phyloP scores from a whole-genome alignment of 257 asterid genomes.

The Gynochthodes officinalis region DNA sequence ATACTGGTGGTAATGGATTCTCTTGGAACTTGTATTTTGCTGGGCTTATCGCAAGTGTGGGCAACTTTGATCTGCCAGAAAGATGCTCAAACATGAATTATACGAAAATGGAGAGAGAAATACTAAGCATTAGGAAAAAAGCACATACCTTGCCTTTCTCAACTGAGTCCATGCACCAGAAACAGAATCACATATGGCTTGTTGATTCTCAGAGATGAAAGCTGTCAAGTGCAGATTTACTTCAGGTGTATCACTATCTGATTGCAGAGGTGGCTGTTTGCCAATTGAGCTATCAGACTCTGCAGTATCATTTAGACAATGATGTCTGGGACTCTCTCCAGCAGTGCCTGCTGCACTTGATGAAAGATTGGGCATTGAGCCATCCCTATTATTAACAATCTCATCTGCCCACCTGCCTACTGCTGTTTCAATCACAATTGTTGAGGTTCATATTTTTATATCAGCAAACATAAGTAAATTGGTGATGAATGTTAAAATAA shows the following conservation, averaged over 20 bases:
- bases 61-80: slow-evolving; percentile 17
- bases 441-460: slow-evolving; percentile 12
- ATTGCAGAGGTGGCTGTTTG: slow-evolving; percentile 18
- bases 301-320: slow-evolving; percentile 25
- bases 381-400: slow-evolving; percentile 24
- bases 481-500: neutral
- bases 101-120: slow-evolving; percentile 1
- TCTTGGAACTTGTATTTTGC: slow-evolving; percentile 13
- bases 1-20: slow-evolving; percentile 21
- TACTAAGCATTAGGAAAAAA: neutral
- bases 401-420: slow-evolving; percentile 18
- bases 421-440: slow-evolving; percentile 23
- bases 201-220: slow-evolving; percentile 14
- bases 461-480: slow-evolving; percentile 8
- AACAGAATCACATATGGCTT: slow-evolving; percentile 2
- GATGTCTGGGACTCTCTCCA: slow-evolving; percentile 25
- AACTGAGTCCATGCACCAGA: slow-evolving; percentile 16
- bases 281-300: slow-evolving; percentile 23
- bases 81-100: neutral
- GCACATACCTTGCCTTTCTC: slow-evolving; percentile 18
- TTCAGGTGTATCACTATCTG: slow-evolving; percentile 3
- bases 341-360: slow-evolving; percentile 28
- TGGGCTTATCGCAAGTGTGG: slow-evolving; percentile 8
- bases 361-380: slow-evolving; percentile 13
- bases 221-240: slow-evolving; percentile 16